These are phyloP conservation scores for Dothiorella sarmentorum DNA, from an alignment of 2,329 filamentous ascomycete species.

Conservation along the genomic window DNA sequence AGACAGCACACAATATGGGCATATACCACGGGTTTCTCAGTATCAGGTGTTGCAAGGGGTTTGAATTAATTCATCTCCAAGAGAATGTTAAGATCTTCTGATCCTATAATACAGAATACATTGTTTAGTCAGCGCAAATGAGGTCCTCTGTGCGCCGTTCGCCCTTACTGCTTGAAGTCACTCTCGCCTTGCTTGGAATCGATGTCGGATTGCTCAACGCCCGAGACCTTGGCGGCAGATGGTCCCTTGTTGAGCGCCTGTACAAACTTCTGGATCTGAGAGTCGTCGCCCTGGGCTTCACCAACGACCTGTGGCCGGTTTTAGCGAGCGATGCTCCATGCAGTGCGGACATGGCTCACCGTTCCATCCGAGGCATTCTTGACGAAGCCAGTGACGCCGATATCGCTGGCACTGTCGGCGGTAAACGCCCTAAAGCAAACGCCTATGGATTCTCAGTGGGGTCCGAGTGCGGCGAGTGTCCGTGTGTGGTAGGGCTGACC, in stretches of 20 bases:
- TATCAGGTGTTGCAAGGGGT: no score
- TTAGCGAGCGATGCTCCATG: conserved; percentile 1
- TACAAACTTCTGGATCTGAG: conserved; percentile 65
- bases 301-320: conserved; percentile 68
- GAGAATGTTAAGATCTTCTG: background rate
- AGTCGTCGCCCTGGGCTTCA: conserved; percentile 75
- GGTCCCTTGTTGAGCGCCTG: conserved; percentile 75
- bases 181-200: conserved; percentile 63
- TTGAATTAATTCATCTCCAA: background rate
- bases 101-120: conserved; percentile 2
- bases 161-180: conserved; percentile 48
- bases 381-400: conserved; percentile 46
- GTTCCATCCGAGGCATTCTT: conserved; percentile 46
- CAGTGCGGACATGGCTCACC: conserved; percentile 26
- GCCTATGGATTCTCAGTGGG: conserved; percentile 25
- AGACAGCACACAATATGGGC: no score
- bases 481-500: conserved; percentile 25
- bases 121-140: background rate
- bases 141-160: background rate
- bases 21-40: no score
- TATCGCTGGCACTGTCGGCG: conserved; percentile 40
- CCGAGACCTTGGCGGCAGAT: conserved; percentile 65
- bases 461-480: background rate
- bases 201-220: conserved; percentile 67
- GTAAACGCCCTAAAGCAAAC: conserved; percentile 51